phyloP scores from a whole-genome alignment of 345 rosid genomes.

The Odontarrhena argentea region DNA sequence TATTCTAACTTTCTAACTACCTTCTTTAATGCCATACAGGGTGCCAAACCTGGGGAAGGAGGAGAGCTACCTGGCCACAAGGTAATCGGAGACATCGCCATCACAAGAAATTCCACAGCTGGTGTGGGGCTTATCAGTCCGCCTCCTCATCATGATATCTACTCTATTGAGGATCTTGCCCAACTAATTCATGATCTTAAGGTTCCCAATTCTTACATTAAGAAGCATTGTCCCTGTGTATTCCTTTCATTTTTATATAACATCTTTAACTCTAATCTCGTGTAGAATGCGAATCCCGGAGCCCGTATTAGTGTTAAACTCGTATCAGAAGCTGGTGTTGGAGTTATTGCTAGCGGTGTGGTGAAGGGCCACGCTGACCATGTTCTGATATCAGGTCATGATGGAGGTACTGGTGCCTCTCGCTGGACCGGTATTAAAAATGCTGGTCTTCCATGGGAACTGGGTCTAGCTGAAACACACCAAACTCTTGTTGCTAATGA shows the following conservation, averaged over 20 bases:
- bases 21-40: conserved; percentile 52
- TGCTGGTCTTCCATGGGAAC: conserved; percentile 99
- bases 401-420: conserved; percentile 99
- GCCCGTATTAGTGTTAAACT: conserved; percentile 95
- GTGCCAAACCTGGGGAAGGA: conserved; percentile 99
- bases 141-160: conserved; percentile 99
- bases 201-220: conserved; percentile 45
- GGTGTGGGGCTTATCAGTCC: conserved; percentile 99
- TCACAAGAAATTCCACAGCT: conserved; percentile 94
- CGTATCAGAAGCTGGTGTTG: conserved; percentile 99
- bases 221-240: not conserved
- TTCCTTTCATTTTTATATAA: conserved; percentile 19
- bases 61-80: conserved; percentile 99
- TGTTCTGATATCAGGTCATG: conserved; percentile 95
- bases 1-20: conserved; percentile 17
- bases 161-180: conserved; percentile 99
- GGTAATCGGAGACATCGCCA: conserved; percentile 97
- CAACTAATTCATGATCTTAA: conserved; percentile 98
- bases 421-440: conserved; percentile 99
- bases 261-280: not conserved
- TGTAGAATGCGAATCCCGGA: conserved; percentile 88
- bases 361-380: conserved; percentile 99
- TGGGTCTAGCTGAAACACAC: conserved; percentile 98
- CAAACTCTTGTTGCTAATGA: conserved; percentile 98
- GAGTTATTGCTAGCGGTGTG: conserved; percentile 98